Conservation (phyloP, 257 asterid genomes). For the Fraxinus cuspidata region DNA sequence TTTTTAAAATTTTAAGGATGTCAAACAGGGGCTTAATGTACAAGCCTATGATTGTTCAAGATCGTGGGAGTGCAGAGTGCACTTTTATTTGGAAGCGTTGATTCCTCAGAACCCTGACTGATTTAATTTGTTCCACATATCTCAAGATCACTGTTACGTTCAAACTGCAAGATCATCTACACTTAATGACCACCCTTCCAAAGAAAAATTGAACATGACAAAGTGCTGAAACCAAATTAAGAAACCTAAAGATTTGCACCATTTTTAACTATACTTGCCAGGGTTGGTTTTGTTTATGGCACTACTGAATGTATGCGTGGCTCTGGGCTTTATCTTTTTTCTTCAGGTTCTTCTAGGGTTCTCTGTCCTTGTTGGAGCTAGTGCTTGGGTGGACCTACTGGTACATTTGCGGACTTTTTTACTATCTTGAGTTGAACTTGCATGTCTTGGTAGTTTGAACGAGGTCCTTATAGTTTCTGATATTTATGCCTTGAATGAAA, state of each 20-base stretch:
- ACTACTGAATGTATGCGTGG: not conserved
- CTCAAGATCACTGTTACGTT: not conserved
- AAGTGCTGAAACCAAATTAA: not conserved
- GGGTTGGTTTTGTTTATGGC: not conserved
- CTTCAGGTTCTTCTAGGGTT: slow-evolving; percentile 94
- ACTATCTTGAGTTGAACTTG: slow-evolving; percentile 8
- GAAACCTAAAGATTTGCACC: too few species aligned
- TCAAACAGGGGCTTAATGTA: too few species aligned
- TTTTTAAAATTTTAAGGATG: too few species aligned
- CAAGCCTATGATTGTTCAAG: not conserved
- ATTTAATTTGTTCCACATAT: not conserved
- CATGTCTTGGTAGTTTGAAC: not conserved
- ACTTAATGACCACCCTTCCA: too few species aligned
- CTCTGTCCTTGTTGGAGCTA: slow-evolving; percentile 97
- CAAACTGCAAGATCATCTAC: not conserved
- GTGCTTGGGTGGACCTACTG: slow-evolving; percentile 99
- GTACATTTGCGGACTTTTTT: slow-evolving; percentile 41
- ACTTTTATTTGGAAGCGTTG: slow-evolving; percentile 1
- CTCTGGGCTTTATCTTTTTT: slow-evolving; percentile 10
- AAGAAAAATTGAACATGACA: not conserved
- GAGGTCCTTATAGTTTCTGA: slow-evolving; percentile 6
- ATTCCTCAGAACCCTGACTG: not conserved
- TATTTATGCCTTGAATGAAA: not conserved
- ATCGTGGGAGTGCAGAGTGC: not conserved
- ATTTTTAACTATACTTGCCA: not conserved